These are phyloP conservation scores for Knufia petricola DNA, from an alignment of 2,329 filamentous ascomycete species.

Conservation along the genomic window DNA sequence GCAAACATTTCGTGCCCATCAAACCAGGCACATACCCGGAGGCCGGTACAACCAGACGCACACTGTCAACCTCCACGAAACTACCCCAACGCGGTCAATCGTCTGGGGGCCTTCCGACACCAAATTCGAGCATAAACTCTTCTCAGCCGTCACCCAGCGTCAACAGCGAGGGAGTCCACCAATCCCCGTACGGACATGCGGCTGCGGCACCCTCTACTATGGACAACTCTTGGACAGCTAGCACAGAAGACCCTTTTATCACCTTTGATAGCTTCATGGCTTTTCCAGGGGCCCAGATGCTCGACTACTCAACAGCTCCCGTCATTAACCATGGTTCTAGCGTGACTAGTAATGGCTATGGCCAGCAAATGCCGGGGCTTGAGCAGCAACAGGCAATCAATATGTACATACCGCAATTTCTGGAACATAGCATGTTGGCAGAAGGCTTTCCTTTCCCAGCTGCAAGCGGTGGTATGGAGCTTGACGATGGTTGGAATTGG, in stretches of 20 bases:
- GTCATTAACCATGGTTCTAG: background rate
- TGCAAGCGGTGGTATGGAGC: slow-evolving; percentile 22
- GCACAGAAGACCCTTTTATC: slow-evolving; percentile 21
- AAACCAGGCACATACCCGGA: slow-evolving; percentile 18
- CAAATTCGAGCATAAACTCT: slow-evolving; percentile 16
- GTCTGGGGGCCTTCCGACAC: slow-evolving; percentile 18
- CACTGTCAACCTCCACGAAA: slow-evolving; percentile 6
- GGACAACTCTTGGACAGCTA: slow-evolving; percentile 14
- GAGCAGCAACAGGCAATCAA: slow-evolving; percentile 16
- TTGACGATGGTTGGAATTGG: slow-evolving; percentile 36
- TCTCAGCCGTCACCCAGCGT: slow-evolving; percentile 19
- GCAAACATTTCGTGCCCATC: slow-evolving; percentile 26
- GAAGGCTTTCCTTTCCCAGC: slow-evolving; percentile 16
- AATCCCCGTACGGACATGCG: slow-evolving; percentile 13
- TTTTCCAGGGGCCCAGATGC: slow-evolving; percentile 14
- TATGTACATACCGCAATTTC: slow-evolving; percentile 13
- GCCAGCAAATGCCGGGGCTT: slow-evolving; percentile 9
- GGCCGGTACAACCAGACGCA: background rate
- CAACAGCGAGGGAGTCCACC: slow-evolving; percentile 11
- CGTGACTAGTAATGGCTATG: slow-evolving; percentile 10
- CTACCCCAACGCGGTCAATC: slow-evolving; percentile 1
- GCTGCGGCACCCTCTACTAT: slow-evolving; percentile 14
- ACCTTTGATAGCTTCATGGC: slow-evolving; percentile 24
- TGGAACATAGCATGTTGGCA: slow-evolving; percentile 5
- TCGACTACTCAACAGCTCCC: slow-evolving; percentile 14